These are phyloP conservation scores for Amanita jacksonii DNA, from an alignment of 768 basidiomycete genomes.

Conservation along the genomic window DNA sequence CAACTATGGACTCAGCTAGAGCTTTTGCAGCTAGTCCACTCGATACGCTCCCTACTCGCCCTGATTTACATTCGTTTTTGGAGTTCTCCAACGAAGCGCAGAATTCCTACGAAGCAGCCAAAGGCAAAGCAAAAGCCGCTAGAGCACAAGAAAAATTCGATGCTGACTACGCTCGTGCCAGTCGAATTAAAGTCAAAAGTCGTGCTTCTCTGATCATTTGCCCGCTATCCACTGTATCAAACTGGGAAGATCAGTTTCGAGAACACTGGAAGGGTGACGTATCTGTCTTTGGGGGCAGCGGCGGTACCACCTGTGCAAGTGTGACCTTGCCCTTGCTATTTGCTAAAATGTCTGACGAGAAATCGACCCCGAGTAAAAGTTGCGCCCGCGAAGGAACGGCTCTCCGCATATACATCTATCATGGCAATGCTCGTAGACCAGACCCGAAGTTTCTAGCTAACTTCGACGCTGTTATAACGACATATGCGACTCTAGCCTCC, in stretches of 20 bases:
- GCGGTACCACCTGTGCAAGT: slow-evolving; percentile 33
- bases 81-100: slow-evolving; percentile 81
- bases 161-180: slow-evolving; percentile 56
- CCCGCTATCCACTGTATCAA: slow-evolving; percentile 91
- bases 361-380: slow-evolving; percentile 21
- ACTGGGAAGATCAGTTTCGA: slow-evolving; percentile 98
- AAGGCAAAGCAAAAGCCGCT: slow-evolving; percentile 58
- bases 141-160: slow-evolving; percentile 64
- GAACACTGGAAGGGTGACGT: slow-evolving; percentile 96
- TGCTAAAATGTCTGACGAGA: slow-evolving; percentile 18
- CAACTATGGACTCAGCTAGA: slow-evolving; percentile 65
- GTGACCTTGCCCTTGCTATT: slow-evolving; percentile 27
- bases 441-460: slow-evolving; percentile 85
- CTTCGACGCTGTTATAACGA: slow-evolving; percentile 97
- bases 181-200: slow-evolving; percentile 73
- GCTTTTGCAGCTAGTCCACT: slow-evolving; percentile 54
- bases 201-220: slow-evolving; percentile 95
- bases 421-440: slow-evolving; percentile 80
- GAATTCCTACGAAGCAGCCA: slow-evolving; percentile 28
- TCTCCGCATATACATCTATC: slow-evolving; percentile 90
- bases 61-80: slow-evolving; percentile 32
- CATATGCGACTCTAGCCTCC: slow-evolving; percentile 89
- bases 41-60: slow-evolving; percentile 30
- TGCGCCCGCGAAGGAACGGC: slow-evolving; percentile 39
- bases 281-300: slow-evolving; percentile 66